phyloP scores from a whole-genome alignment of 2,329 filamentous ascomycete genomes.

The Alternaria tenuissima region DNA sequence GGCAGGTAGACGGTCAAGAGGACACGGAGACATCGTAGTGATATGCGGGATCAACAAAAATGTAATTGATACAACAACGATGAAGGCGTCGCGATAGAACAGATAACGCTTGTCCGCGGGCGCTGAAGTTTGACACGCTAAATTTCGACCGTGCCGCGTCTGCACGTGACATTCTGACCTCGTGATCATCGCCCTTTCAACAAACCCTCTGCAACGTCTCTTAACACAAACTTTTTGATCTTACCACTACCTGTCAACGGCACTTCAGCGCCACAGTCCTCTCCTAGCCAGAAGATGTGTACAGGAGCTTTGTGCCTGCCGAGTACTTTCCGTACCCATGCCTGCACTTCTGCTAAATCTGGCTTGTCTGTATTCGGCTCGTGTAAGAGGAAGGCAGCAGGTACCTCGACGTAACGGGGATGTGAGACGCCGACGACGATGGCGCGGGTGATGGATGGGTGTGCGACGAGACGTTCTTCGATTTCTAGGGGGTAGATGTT shows the following conservation, averaged over 20 bases:
- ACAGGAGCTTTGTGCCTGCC: slow-evolving; percentile 65
- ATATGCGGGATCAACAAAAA: background rate
- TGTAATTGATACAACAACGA: background rate
- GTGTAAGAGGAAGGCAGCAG: slow-evolving; percentile 68
- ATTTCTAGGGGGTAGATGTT: slow-evolving; percentile 73
- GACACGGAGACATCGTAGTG: too few species aligned
- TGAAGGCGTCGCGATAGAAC: background rate
- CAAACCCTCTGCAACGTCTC: slow-evolving; percentile 38
- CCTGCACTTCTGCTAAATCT: slow-evolving; percentile 44
- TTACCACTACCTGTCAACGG: slow-evolving; percentile 57
- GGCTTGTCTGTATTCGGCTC: slow-evolving; percentile 35
- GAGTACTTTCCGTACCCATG: slow-evolving; percentile 50
- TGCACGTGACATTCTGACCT: background rate
- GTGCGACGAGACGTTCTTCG: slow-evolving; percentile 73
- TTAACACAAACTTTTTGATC: slow-evolving; percentile 54
- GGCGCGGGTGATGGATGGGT: slow-evolving; percentile 69
- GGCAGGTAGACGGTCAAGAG: background rate
- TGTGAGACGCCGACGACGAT: slow-evolving; percentile 75
- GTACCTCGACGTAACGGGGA: slow-evolving; percentile 76
- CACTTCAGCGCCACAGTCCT: slow-evolving; percentile 48
- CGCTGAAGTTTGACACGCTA: background rate
- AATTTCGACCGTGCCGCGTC: background rate
- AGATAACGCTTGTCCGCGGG: background rate
- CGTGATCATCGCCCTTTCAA: slow-evolving; percentile 18
- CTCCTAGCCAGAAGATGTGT: slow-evolving; percentile 79